Conservation (phyloP, 2,329 filamentous ascomycete species). For the Arthrobotrys sphaeroides region DNA sequence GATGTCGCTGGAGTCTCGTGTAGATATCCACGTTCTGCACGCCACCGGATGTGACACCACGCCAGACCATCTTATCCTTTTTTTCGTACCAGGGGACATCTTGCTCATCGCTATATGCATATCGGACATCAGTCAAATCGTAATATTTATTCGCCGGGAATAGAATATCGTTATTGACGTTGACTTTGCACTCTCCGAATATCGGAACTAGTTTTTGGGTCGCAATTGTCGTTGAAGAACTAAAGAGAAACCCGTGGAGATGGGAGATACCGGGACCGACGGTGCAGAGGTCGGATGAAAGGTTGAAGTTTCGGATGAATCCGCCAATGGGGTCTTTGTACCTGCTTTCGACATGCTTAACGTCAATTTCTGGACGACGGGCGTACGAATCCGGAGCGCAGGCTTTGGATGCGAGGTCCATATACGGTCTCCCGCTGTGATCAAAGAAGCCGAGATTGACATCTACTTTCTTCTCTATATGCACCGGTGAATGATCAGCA, state of each 20-base stretch:
- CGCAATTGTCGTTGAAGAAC: slow-evolving; percentile 68
- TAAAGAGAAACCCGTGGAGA: slow-evolving; percentile 73
- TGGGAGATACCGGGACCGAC: slow-evolving; percentile 72
- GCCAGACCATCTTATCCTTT: slow-evolving; percentile 69
- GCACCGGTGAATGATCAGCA: slow-evolving; percentile 57
- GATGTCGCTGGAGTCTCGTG: slow-evolving; percentile 77
- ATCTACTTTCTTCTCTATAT: slow-evolving; percentile 57
- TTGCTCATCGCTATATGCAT: slow-evolving; percentile 68
- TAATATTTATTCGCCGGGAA: slow-evolving; percentile 76
- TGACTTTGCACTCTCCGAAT: slow-evolving; percentile 75
- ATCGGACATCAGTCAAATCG: slow-evolving; percentile 66
- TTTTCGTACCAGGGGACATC: slow-evolving; percentile 71
- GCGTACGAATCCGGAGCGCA: slow-evolving; percentile 70
- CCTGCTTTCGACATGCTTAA: slow-evolving; percentile 65
- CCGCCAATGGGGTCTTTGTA: slow-evolving; percentile 66
- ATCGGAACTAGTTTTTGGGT: slow-evolving; percentile 71
- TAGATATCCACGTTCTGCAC: slow-evolving; percentile 71
- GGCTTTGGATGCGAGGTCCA: slow-evolving; percentile 68
- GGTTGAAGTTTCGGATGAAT: slow-evolving; percentile 71
- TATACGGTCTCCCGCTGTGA: slow-evolving; percentile 66
- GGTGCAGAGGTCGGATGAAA: slow-evolving; percentile 72
- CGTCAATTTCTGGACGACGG: slow-evolving; percentile 64
- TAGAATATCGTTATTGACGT: slow-evolving; percentile 74
- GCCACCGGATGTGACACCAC: slow-evolving; percentile 72
- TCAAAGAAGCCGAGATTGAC: slow-evolving; percentile 62